phyloP scores from a whole-genome alignment of 352 stramenopile genomes.

The Pythium myriotylum region DNA sequence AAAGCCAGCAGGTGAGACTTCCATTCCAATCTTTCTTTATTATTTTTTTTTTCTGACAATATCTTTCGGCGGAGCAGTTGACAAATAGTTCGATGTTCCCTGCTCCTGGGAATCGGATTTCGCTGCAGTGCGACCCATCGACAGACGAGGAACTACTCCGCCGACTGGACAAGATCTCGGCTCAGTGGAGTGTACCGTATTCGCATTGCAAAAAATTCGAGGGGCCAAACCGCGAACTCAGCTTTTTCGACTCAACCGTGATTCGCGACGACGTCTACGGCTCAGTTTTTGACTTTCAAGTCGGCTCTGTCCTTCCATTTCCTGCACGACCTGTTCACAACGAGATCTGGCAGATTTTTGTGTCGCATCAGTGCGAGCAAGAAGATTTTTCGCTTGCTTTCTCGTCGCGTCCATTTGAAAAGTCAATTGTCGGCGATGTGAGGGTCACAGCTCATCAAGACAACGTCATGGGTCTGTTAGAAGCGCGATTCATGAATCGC shows the following conservation, averaged over 20 bases:
- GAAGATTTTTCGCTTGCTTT: slow-evolving; percentile 6
- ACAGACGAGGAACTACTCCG: slow-evolving; percentile 1
- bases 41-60: neutral
- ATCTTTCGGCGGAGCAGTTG: too few species aligned
- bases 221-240: neutral
- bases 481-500: slow-evolving; percentile 3
- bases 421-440: neutral
- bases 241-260: slow-evolving; percentile 5
- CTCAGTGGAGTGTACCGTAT: slow-evolving; percentile 8
- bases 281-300: slow-evolving; percentile 2
- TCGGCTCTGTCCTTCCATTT: neutral
- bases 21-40: too few species aligned
- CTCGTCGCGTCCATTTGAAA: too few species aligned
- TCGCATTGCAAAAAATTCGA: slow-evolving; percentile 1
- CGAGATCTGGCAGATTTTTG: slow-evolving; percentile 9
- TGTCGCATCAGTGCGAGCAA: neutral
- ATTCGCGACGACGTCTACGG: neutral
- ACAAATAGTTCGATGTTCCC: too few species aligned
- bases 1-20: neutral
- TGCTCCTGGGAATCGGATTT: neutral
- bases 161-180: neutral
- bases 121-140: neutral
- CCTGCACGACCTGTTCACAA: neutral
- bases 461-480: neutral
- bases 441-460: neutral